phyloP scores from a whole-genome alignment of 306 rosid genomes.

The Purshia tridentata region DNA sequence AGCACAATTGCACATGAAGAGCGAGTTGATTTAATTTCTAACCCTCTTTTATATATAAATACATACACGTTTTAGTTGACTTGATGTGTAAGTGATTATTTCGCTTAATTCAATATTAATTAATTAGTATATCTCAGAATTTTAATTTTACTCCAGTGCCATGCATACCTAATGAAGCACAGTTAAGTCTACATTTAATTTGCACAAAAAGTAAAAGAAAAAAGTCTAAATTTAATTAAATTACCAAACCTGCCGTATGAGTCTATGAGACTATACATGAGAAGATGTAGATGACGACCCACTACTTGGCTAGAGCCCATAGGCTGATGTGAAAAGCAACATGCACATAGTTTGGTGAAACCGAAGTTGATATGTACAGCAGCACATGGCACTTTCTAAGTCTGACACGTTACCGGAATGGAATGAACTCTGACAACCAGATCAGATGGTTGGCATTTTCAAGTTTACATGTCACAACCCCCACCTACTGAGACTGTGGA shows the following conservation, averaged over 20 bases:
- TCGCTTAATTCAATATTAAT: too few species aligned
- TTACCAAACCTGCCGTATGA: background rate
- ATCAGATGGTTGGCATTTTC: slow-evolving; percentile 12
- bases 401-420: slow-evolving; percentile 22
- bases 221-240: background rate
- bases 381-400: slow-evolving; percentile 11
- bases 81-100: too few species aligned
- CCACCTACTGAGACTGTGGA: background rate
- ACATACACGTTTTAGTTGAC: too few species aligned
- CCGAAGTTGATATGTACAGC: slow-evolving; percentile 32
- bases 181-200: too few species aligned
- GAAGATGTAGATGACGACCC: background rate
- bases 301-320: too few species aligned
- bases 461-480: background rate
- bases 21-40: too few species aligned
- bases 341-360: slow-evolving; percentile 21
- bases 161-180: too few species aligned
- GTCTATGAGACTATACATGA: background rate
- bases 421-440: slow-evolving; percentile 27
- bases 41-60: too few species aligned
- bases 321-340: slow-evolving; percentile 1
- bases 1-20: too few species aligned
- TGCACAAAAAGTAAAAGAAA: too few species aligned
- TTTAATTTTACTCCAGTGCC: too few species aligned
- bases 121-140: too few species aligned